Evolutionary conservation across 805 yeast genomes (phyloP), one percentile per base, ranked within the genome.

Genomic region (Cyberlindnera amylophila): DNA sequence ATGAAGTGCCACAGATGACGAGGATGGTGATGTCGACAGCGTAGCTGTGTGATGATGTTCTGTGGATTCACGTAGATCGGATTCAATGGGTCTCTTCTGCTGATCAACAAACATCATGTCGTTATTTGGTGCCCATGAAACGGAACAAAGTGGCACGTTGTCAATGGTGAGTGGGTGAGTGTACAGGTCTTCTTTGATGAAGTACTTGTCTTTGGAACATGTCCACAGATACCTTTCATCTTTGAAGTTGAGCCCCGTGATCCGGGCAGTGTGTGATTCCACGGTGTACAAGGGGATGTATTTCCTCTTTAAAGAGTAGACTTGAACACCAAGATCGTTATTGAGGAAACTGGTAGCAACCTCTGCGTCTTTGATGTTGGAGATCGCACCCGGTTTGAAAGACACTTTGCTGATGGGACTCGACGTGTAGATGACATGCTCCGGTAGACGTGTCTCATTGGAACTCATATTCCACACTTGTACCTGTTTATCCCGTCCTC

Each of bases 401-500:
- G 81, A 62, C 0, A 82, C 89, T 51, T 80, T 84, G 52, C 83
- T 78, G 2, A 91, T 83, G 0, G 96, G 86, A 13, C 83, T 83
- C 8, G 93, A 81, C 1, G 95, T 79, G 50, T 76, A 73, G 12
- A 91, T 74, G 12, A 81, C 81, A 50, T 75, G 75, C 27, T 86
- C 91, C 0, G 97, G 96, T 3, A 65, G 55, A 35, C 71, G 43
- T 46, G 54, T 15, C 41, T 55, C 72, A 29, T 59, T 65, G 1
- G 65, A 52, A 10, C 61, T 57, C 73, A 79, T 66, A 54, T 76
- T 82, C 91, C 95, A 87, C 3, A 85, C 79, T 47, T 85, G 87
- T 28, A 85, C 70, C 51, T 81, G 82, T 40, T 84, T 82, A 63
- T 93, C 99, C 54, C 97, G 72, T 7, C 99, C 99, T 13, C 97